Percentiles rank a stretch among this genome's conserved stretches.
Conservation (phyloP, 148 eudicot species). For the Heliamphora exappendiculata region DNA sequence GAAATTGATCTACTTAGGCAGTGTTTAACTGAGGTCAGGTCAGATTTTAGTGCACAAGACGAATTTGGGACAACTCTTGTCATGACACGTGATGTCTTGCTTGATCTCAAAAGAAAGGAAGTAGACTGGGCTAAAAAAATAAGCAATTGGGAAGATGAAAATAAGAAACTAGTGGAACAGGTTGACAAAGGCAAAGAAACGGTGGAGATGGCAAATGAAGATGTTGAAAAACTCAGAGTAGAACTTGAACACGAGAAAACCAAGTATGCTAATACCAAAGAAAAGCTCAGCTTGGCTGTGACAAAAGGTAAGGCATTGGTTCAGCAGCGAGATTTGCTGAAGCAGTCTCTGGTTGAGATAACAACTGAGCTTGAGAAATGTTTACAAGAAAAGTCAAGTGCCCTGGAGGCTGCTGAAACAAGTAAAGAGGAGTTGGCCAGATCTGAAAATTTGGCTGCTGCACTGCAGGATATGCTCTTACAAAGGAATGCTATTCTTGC, state of each 20-base stretch:
- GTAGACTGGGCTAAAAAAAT: slow-evolving; percentile 42
- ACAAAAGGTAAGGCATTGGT: slow-evolving; percentile 96
- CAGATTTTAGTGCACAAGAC: slow-evolving; percentile 46
- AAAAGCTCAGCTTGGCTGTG: slow-evolving; percentile 94
- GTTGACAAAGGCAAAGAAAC: slow-evolving; percentile 37
- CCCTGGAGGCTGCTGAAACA: slow-evolving; percentile 60
- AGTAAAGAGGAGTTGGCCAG: slow-evolving; percentile 48
- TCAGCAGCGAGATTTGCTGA: slow-evolving; percentile 86
- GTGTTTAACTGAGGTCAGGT: slow-evolving; percentile 51
- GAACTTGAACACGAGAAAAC: slow-evolving; percentile 88
- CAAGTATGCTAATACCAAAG: slow-evolving; percentile 70
- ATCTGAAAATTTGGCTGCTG: slow-evolving; percentile 48
- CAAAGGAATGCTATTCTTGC: slow-evolving; percentile 57
- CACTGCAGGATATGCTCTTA: slow-evolving; percentile 52
- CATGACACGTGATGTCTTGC: slow-evolving; percentile 46
- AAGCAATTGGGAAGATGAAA: slow-evolving; percentile 48
- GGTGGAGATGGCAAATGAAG: slow-evolving; percentile 40
- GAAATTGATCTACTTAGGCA: slow-evolving; percentile 61
- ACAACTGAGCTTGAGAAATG: slow-evolving; percentile 58
- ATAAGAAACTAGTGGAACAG: slow-evolving; percentile 47
- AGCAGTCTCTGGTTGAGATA: slow-evolving; percentile 69
- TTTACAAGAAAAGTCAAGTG: slow-evolving; percentile 67
- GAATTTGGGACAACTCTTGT: slow-evolving; percentile 45
- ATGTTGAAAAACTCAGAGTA: slow-evolving; percentile 50
- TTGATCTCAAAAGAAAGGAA: slow-evolving; percentile 53